phyloP scores from a whole-genome alignment of 495 filamentous ascomycete species.

The Parachaetomium inaequale region DNA sequence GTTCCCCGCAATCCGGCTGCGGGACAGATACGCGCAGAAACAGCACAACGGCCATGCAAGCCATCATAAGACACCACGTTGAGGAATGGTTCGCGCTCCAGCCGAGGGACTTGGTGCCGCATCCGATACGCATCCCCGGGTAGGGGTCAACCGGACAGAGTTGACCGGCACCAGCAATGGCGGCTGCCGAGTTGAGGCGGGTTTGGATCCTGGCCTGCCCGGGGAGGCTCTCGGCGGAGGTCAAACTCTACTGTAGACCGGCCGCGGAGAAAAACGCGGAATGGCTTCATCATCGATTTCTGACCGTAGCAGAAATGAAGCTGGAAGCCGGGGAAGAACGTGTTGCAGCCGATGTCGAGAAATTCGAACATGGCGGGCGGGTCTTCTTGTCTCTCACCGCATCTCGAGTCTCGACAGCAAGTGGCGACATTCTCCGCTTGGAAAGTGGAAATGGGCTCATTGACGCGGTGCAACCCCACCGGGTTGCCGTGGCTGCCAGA shows the following conservation, averaged over 20 bases:
- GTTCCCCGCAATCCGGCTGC: conserved; percentile 7
- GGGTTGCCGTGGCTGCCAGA: neutral
- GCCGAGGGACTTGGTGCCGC: neutral
- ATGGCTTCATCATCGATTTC: neutral
- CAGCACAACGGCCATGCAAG: conserved; percentile 1
- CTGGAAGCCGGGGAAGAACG: neutral
- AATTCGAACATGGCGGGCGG: too few relatives aligned
- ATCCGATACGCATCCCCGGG: neutral
- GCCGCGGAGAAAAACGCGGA: neutral
- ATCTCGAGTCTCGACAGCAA: too few relatives aligned
- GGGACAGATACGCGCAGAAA: conserved; percentile 1
- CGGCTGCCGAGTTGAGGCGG: neutral
- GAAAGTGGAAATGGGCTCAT: too few relatives aligned
- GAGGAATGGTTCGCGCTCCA: neutral
- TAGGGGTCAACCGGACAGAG: neutral
- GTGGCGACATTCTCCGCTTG: too few relatives aligned
- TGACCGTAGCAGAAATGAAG: neutral
- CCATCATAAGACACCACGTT: neutral
- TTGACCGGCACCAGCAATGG: neutral
- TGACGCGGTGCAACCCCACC: too few relatives aligned
- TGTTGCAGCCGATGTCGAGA: neutral
- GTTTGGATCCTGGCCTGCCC: neutral
- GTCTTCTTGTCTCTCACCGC: too few relatives aligned
- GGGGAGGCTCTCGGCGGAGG: neutral
- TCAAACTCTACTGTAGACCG: neutral